Conservation (phyloP, 257 asterid species). For the Lantana camara region DNA sequence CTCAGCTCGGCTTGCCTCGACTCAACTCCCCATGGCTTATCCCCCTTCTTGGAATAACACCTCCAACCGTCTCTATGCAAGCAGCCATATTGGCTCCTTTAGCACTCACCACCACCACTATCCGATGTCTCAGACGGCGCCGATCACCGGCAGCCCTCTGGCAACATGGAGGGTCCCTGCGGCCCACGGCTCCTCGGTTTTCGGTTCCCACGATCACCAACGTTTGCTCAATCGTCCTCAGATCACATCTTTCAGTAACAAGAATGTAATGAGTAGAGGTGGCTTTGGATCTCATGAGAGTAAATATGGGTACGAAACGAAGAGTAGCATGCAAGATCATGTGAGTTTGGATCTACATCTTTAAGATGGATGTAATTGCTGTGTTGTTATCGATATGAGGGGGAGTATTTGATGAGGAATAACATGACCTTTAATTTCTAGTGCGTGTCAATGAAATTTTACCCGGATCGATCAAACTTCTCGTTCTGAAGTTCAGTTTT, state of each 20-base stretch:
- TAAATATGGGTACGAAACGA: slow-evolving; percentile 44
- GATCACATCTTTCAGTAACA: slow-evolving; percentile 27
- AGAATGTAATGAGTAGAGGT: slow-evolving; percentile 27
- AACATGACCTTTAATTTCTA: not conserved
- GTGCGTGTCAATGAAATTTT: slow-evolving; percentile 7
- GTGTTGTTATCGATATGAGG: not conserved
- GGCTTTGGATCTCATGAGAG: slow-evolving; percentile 27
- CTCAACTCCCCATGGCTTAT: slow-evolving; percentile 13
- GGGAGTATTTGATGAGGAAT: not conserved
- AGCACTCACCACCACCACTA: slow-evolving; percentile 21
- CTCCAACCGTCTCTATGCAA: slow-evolving; percentile 33
- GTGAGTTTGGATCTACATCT: slow-evolving; percentile 85
- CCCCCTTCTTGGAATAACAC: slow-evolving; percentile 33
- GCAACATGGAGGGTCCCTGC: slow-evolving; percentile 51
- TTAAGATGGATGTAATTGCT: slow-evolving; percentile 22
- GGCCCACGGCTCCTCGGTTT: slow-evolving; percentile 26
- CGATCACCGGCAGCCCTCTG: slow-evolving; percentile 65
- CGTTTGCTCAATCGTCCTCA: slow-evolving; percentile 32
- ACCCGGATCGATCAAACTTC: not conserved
- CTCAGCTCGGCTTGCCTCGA: slow-evolving; percentile 31
- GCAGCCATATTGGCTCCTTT: not conserved
- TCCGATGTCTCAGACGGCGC: slow-evolving; percentile 25
- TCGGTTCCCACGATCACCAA: slow-evolving; percentile 20
- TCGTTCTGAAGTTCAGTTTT: not conserved
- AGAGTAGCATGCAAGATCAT: slow-evolving; percentile 54